Percentiles rank a stretch among this genome's conserved stretches.
Evolutionary conservation across 1,139 yeast species (phyloP).

Genomic region (Pichia sp.): DNA sequence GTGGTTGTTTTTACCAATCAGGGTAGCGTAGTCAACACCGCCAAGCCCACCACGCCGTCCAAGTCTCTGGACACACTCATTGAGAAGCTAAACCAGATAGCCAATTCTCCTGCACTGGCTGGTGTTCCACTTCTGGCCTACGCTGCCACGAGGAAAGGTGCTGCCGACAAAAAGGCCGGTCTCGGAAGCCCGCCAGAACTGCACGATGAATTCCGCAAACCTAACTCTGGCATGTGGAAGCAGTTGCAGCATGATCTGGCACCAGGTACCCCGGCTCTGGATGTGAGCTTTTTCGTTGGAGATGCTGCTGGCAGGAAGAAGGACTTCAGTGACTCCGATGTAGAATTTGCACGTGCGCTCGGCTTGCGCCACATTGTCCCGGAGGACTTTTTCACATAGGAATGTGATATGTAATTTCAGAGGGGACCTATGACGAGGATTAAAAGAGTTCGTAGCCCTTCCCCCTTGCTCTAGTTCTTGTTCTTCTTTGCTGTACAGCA

Average conservation of each 20-base stretch:
- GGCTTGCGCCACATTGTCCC: conserved; percentile 61
- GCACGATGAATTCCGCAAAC: conserved; percentile 60
- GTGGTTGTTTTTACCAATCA: conserved; percentile 78
- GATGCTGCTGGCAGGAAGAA: conserved; percentile 86
- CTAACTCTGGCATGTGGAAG: conserved; percentile 53
- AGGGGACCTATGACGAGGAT: neutral
- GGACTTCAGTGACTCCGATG: conserved; percentile 80
- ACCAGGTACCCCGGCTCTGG: conserved; percentile 30
- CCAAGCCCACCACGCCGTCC: conserved; percentile 17
- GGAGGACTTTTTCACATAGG: conserved; percentile 43
- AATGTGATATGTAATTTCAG: neutral
- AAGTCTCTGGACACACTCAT: conserved; percentile 30
- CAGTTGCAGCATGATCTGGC: conserved; percentile 26
- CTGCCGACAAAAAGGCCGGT: conserved; percentile 23
- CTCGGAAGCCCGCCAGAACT: conserved; percentile 33
- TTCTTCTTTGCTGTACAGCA: neutral
- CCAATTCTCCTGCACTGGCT: conserved; percentile 10
- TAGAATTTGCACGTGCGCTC: conserved; percentile 55
- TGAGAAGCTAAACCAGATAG: conserved; percentile 19
- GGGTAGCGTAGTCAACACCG: conserved; percentile 51
- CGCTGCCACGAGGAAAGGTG: conserved; percentile 56
- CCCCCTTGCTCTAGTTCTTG: neutral
- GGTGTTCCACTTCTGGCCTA: conserved; percentile 45
- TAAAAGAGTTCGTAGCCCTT: neutral
- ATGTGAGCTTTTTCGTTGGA: conserved; percentile 70